Evolutionary conservation across 2,329 filamentous ascomycete species (phyloP).

Genomic region (Ophiocordyceps polyrhachis-furcata): DNA sequence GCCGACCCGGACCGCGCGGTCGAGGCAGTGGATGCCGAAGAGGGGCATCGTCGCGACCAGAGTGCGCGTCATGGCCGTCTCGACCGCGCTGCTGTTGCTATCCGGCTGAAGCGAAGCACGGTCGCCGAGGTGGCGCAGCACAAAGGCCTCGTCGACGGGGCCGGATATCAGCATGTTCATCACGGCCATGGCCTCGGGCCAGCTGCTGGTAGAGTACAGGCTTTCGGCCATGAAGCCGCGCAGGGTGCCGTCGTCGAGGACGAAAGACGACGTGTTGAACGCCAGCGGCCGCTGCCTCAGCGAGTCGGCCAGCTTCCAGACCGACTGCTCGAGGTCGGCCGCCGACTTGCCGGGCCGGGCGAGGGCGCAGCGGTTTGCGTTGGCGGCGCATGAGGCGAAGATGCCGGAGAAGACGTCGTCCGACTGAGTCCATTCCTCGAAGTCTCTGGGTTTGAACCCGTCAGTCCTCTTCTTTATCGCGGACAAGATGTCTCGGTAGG

Average conservation of each 20-base stretch:
- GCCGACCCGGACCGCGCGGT: conserved; percentile 10
- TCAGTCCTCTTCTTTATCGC: no score
- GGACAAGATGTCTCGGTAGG: no score
- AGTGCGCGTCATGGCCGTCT: not conserved
- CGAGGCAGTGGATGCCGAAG: conserved; percentile 16
- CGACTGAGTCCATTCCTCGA: conserved; percentile 7
- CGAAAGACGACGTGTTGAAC: not conserved
- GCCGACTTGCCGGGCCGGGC: conserved; percentile 6
- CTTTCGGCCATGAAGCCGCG: conserved; percentile 1
- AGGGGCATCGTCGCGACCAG: not conserved
- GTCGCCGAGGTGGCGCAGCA: not conserved
- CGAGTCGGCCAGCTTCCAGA: not conserved
- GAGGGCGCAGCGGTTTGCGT: conserved; percentile 7
- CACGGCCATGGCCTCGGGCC: conserved; percentile 16
- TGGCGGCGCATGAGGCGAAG: conserved; percentile 8
- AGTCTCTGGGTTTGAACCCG: no score
- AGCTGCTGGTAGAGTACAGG: conserved; percentile 12
- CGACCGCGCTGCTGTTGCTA: not conserved
- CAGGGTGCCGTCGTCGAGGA: conserved; percentile 7
- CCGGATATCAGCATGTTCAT: not conserved
- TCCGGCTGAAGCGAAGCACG: not conserved
- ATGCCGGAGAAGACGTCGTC: conserved; percentile 10
- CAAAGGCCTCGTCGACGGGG: conserved; percentile 11
- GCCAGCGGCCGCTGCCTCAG: conserved; percentile 1
- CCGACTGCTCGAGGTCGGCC: conserved; percentile 7